Percentiles rank a stretch among this genome's conserved stretches.
Evolutionary conservation across 2,329 filamentous ascomycete genomes (phyloP).

Genomic region (Akanthomyces uredinophilus): DNA sequence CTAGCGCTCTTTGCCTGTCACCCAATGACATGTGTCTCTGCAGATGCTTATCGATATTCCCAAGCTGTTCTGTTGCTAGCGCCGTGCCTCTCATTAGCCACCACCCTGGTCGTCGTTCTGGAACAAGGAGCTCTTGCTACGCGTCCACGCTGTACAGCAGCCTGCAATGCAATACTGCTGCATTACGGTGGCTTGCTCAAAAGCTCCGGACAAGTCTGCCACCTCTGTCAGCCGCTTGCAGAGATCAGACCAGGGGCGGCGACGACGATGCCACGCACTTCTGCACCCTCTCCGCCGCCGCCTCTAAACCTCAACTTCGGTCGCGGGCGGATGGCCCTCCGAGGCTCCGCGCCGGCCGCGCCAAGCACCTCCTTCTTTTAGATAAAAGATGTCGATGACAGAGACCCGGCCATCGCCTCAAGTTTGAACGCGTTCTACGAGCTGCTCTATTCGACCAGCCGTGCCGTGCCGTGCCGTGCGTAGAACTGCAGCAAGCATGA

Average conservation of each 20-base stretch:
- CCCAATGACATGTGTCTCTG: slow-evolving; percentile 5
- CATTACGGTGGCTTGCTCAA: not conserved
- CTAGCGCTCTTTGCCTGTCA: not conserved
- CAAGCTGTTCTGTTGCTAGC: not conserved
- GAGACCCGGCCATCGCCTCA: not conserved
- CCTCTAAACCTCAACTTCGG: not conserved
- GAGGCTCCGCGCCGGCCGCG: not conserved
- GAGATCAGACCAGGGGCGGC: not conserved
- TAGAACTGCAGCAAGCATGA: not conserved
- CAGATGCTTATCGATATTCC: slow-evolving; percentile 7
- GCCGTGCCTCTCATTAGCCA: not conserved
- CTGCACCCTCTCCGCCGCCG: not conserved
- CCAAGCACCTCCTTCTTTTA: not conserved
- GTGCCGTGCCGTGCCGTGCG: not conserved
- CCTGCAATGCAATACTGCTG: not conserved
- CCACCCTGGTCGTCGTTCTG: not conserved
- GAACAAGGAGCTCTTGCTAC: not conserved
- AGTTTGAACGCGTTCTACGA: not conserved
- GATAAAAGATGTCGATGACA: not conserved
- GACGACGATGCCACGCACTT: not conserved
- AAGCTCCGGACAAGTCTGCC: not conserved
- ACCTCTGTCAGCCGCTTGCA: not conserved
- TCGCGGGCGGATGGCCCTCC: not conserved
- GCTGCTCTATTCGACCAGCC: not conserved
- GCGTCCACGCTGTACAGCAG: not conserved